Evolutionary conservation across 2,329 filamentous ascomycete genomes (phyloP).

Genomic region (Fusarium pilosicola): DNA sequence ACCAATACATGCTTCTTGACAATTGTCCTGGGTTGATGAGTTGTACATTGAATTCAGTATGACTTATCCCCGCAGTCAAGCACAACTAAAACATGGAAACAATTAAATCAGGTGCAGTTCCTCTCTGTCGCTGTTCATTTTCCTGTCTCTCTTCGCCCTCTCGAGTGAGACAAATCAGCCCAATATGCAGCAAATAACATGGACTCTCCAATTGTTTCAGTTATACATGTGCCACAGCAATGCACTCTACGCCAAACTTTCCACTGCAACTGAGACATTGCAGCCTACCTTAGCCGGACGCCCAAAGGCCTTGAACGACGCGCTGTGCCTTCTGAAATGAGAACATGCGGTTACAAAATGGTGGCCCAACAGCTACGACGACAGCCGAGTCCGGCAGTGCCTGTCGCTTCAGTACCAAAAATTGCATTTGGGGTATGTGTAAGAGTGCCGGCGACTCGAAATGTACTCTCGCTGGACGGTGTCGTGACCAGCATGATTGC

Average conservation of each 20-base stretch:
- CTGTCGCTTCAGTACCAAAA: conserved; percentile 48
- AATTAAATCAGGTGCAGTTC: background rate
- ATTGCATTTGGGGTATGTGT: conserved; percentile 52
- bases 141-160: background rate
- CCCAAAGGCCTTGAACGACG: background rate
- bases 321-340: conserved; percentile 27
- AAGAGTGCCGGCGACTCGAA: conserved; percentile 18
- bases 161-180: background rate
- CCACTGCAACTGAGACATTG: conserved; percentile 21
- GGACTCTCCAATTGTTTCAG: conserved; percentile 14
- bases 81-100: background rate
- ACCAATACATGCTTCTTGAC: conserved; percentile 1
- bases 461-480: conserved; percentile 51
- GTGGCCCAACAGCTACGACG: conserved; percentile 40
- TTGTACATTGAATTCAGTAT: background rate
- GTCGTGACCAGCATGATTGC: conserved; percentile 48
- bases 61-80: background rate
- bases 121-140: background rate
- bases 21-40: background rate
- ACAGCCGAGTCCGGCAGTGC: conserved; percentile 47
- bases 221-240: background rate
- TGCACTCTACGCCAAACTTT: background rate
- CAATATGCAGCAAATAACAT: conserved; percentile 6
- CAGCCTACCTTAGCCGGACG: background rate
- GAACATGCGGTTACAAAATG: conserved; percentile 46